phyloP scores from a whole-genome alignment of 495 filamentous ascomycete genomes.

The Trichoderma reesei region DNA sequence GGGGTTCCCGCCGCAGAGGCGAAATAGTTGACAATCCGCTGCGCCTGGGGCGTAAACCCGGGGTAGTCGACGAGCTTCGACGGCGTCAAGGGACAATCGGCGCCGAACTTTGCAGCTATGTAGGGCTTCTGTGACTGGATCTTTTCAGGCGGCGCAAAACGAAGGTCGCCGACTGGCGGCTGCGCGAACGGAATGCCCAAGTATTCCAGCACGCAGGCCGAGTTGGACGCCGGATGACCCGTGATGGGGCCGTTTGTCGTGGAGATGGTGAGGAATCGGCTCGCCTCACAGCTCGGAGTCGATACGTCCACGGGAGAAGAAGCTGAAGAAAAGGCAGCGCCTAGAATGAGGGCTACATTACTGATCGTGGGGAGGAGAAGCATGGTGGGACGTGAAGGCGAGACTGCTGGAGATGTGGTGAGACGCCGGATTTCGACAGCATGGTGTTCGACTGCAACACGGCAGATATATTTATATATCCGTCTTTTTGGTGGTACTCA shows the following conservation, averaged over 20 bases:
- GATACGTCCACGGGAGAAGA: neutral
- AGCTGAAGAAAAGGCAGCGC: conserved; percentile 1
- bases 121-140: conserved; percentile 9
- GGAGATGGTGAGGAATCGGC: neutral
- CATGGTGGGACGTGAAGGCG: neutral
- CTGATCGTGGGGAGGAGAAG: neutral
- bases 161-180: conserved; percentile 34
- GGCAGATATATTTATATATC: too few species aligned
- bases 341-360: neutral
- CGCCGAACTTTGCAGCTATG: conserved; percentile 13
- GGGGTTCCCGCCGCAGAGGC: conserved; percentile 13
- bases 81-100: conserved; percentile 16
- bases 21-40: conserved; percentile 17
- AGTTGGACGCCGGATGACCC: conserved; percentile 33
- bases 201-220: conserved; percentile 34
- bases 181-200: conserved; percentile 40
- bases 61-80: conserved; percentile 16
- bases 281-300: neutral
- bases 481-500: too few species aligned
- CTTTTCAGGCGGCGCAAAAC: conserved; percentile 21
- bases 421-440: neutral
- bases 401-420: neutral
- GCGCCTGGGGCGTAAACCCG: conserved; percentile 17
- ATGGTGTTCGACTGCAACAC: neutral
- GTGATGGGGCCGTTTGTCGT: conserved; percentile 31